phyloP scores from a whole-genome alignment of 345 rosid species.

The Pistacia integerrima region DNA sequence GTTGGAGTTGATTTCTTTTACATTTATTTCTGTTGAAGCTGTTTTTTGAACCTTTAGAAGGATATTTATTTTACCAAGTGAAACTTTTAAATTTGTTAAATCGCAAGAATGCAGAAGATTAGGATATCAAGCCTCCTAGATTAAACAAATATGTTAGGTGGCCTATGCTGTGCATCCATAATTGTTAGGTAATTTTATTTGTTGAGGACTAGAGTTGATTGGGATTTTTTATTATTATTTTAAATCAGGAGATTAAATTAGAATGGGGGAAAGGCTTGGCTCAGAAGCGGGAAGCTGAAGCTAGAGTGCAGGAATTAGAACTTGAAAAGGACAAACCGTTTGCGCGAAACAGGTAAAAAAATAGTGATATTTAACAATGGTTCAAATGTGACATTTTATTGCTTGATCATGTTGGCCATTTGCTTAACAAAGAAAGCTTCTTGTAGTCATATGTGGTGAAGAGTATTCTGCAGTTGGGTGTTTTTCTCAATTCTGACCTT shows the following conservation, averaged over 20 bases:
- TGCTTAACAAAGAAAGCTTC: neutral
- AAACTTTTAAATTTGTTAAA: neutral
- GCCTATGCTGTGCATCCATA: neutral
- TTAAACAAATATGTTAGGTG: neutral
- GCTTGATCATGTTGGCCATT: neutral
- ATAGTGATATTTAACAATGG: neutral
- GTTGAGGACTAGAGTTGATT: neutral
- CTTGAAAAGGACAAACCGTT: conserved; percentile 87
- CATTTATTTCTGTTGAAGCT: neutral
- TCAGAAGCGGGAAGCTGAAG: conserved; percentile 89
- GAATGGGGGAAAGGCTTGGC: conserved; percentile 99
- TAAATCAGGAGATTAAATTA: conserved; percentile 66
- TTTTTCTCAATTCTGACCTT: neutral
- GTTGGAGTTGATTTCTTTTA: neutral
- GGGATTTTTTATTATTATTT: conserved; percentile 2
- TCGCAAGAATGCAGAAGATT: neutral
- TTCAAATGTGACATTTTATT: neutral
- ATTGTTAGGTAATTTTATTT: neutral
- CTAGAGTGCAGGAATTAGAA: conserved; percentile 68
- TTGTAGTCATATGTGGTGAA: neutral
- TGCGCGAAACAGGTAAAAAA: conserved; percentile 77
- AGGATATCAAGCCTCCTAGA: neutral
- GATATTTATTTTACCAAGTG: neutral
- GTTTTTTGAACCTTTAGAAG: neutral
- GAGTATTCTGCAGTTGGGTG: neutral